A percentile compares a stretch with the other conserved stretches of the same genome.
These are phyloP conservation scores for Agaricus subrufescens DNA, from an alignment of 768 basidiomycete genomes.

Conservation along the genomic window DNA sequence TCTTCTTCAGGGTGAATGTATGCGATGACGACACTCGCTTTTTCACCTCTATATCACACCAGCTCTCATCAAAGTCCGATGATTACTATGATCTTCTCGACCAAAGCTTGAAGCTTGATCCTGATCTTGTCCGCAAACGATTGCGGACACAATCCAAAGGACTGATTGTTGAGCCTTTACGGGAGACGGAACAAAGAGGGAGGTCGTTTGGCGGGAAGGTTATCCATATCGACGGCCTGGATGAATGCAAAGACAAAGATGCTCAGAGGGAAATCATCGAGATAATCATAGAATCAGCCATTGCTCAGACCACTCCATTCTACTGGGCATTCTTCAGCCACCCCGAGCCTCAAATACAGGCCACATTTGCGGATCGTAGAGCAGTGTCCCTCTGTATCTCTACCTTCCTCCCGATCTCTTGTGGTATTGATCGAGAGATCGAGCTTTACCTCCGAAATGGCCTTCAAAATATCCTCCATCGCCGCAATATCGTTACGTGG, in stretches of 20 bases:
- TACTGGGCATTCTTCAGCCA: conserved; percentile 2
- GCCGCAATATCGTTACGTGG: too few relatives aligned
- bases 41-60: conserved; percentile 5
- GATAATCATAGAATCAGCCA: not conserved
- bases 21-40: not conserved
- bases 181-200: not conserved
- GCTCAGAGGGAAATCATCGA: not conserved
- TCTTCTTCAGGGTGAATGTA: conserved; percentile 8
- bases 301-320: not conserved
- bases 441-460: too few relatives aligned
- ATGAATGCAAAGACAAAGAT: not conserved
- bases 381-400: not conserved
- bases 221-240: not conserved
- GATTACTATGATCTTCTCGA: not conserved
- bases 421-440: too few relatives aligned
- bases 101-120: not conserved
- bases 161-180: not conserved
- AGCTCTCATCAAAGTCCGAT: not conserved
- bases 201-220: not conserved
- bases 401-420: not conserved
- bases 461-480: too few relatives aligned
- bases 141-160: not conserved
- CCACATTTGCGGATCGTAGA: not conserved
- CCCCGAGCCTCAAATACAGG: not conserved
- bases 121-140: not conserved